phyloP scores from a whole-genome alignment of 2,329 filamentous ascomycete genomes.

The Gnomoniopsis smithogilvyi region DNA sequence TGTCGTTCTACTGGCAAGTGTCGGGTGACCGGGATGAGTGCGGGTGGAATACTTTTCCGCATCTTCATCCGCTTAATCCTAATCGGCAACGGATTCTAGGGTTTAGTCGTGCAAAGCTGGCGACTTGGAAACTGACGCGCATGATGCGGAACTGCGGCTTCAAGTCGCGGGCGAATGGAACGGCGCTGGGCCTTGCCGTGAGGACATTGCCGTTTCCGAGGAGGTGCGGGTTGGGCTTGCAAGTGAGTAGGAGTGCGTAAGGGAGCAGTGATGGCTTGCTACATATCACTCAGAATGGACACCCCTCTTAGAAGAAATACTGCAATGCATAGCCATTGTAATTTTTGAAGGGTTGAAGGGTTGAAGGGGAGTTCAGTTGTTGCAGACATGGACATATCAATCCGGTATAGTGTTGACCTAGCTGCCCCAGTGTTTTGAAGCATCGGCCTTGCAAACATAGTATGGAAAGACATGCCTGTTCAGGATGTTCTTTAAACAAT shows the following conservation, averaged over 20 bases:
- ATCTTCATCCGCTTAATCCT: background rate
- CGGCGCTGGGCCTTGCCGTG: background rate
- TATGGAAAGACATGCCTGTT: too few species aligned
- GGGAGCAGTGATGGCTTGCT: background rate
- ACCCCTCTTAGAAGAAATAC: background rate
- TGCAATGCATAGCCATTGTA: background rate
- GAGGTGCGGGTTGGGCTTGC: background rate
- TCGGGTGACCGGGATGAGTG: constrained; percentile 3
- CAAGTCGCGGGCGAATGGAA: background rate
- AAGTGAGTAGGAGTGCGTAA: background rate
- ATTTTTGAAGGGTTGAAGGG: background rate
- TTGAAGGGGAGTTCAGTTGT: too few species aligned
- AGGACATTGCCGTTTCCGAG: background rate
- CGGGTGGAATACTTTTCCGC: background rate
- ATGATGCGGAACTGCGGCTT: background rate
- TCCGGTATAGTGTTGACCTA: too few species aligned
- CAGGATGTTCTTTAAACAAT: too few species aligned
- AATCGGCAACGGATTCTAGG: background rate
- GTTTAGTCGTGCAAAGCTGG: background rate
- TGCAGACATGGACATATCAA: too few species aligned
- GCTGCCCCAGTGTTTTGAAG: too few species aligned
- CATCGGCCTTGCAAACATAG: too few species aligned
- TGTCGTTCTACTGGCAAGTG: background rate
- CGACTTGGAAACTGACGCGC: background rate
- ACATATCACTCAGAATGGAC: background rate